These are phyloP conservation scores for Lactarius deliciosus DNA, from an alignment of 768 basidiomycete genomes.

Conservation along the genomic window DNA sequence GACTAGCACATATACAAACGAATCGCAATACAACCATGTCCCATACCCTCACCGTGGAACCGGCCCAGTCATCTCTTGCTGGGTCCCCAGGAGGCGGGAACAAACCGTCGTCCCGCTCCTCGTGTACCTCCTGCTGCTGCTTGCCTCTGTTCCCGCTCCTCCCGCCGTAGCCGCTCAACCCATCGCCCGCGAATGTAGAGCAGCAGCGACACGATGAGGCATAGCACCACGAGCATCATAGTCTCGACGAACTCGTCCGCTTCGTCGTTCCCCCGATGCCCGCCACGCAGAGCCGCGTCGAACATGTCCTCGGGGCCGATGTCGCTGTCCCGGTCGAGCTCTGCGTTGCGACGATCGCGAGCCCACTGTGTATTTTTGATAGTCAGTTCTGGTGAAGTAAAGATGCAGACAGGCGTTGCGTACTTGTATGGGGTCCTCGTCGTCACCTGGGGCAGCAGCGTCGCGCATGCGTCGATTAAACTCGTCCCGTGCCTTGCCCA, in stretches of 20 bases:
- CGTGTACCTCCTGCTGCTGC: conserved; percentile 42
- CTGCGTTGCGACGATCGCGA: conserved; percentile 66
- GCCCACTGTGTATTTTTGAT: conserved; percentile 58
- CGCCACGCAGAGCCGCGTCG: conserved; percentile 61
- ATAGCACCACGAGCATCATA: conserved; percentile 70
- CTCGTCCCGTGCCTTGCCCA: conserved; percentile 80
- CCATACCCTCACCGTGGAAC: conserved; percentile 29
- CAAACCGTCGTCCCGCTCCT: conserved; percentile 30
- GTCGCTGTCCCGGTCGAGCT: conserved; percentile 70
- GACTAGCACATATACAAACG: conserved; percentile 5
- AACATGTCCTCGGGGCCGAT: conserved; percentile 83
- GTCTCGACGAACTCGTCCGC: conserved; percentile 77
- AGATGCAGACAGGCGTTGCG: neutral
- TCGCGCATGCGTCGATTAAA: conserved; percentile 57
- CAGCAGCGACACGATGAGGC: conserved; percentile 68
- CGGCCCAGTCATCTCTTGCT: conserved; percentile 33
- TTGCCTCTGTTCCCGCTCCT: conserved; percentile 46
- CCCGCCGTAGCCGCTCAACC: conserved; percentile 67
- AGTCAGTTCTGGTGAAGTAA: neutral
- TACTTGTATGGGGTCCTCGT: conserved; percentile 75
- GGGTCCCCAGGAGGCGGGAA: conserved; percentile 35
- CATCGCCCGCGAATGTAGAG: conserved; percentile 80
- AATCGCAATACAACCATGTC: conserved; percentile 6
- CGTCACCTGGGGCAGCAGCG: conserved; percentile 46
- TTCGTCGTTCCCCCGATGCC: conserved; percentile 60